A percentile compares a stretch with the other conserved stretches of the same genome.
Evolutionary conservation across 441 rosid genomes (phyloP).

Genomic region (Hypseocharis bilobata): DNA sequence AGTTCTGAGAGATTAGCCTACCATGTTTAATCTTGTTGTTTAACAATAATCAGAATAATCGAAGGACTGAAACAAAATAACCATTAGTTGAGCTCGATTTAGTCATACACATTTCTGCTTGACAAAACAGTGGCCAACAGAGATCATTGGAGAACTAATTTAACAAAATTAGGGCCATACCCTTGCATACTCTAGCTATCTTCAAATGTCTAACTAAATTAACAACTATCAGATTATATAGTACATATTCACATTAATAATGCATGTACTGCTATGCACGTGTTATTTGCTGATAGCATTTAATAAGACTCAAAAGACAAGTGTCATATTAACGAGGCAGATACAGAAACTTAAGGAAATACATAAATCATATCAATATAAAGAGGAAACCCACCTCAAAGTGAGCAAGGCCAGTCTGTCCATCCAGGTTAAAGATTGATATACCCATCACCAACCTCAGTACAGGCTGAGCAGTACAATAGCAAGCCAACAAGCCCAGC

Average conservation of each 20-base stretch:
- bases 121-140: neutral
- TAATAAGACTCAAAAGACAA: neutral
- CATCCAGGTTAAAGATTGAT: constrained; percentile 68
- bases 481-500: constrained; percentile 59
- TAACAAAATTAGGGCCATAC: neutral
- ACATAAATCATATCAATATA: neutral
- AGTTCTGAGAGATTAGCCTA: constrained; percentile 11
- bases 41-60: neutral
- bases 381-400: constrained; percentile 51
- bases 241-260: too few species aligned
- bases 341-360: neutral
- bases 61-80: neutral
- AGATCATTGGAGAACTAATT: neutral
- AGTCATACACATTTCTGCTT: neutral
- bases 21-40: neutral
- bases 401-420: constrained; percentile 61
- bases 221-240: too few species aligned
- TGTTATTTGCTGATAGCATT: neutral
- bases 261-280: too few species aligned
- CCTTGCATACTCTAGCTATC: too few species aligned
- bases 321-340: neutral
- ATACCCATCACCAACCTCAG: constrained; percentile 76
- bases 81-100: neutral
- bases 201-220: too few species aligned
- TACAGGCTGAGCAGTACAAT: constrained; percentile 68